Evolutionary conservation across 2,329 filamentous ascomycete genomes (phyloP), one percentile per base, ranked within the genome.

Genomic region (Chaetomium olivaceum): DNA sequence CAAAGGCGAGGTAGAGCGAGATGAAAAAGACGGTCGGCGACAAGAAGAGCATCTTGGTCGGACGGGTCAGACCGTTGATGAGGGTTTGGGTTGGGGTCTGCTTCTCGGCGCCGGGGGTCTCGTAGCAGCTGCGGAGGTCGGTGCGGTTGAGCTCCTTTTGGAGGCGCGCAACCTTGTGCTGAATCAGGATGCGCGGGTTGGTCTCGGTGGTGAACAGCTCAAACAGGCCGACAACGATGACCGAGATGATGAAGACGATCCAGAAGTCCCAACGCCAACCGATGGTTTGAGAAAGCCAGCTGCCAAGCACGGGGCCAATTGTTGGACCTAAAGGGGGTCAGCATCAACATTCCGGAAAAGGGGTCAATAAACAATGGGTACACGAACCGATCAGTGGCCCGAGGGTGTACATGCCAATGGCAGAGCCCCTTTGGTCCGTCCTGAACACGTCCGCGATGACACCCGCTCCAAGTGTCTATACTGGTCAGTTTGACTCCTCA

Each of bases 381-480:
- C 12, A 67, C 70, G 58, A 14, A 74, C 79, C 80, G 11, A 80
- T 67, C 25, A 82, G 77, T 0, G 80, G 80, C 0, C 76, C 76
- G 29, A 84, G 69, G 54, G 82, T 80, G 77, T 83, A 86, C 21
- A 83, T 75, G 1, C 82, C 80, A 65, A 84, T 80, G 54, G 83
- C 82, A 23, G 77, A 75, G 19, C 84, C 79, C 63, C 83, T 77
- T 71, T 81, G 73, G 65, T 80, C 77, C 36, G 81, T 73, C 16
- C 78, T 78, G 70, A 85, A 82, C n/a, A 86, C 71, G 70, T 88
- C 85, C 5, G 82, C 80, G 62, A 85, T 84, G 43, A 86, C 80
- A 8, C 81, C 84, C 1, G 83, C 84, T 27, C 82, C 84, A 23
- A 87, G 75, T 57, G 87, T 82, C 69, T 72, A 14, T 8, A 27